These are phyloP conservation scores for Macrophomina phaseolina DNA, from an alignment of 2,329 filamentous ascomycete genomes.

Conservation along the genomic window DNA sequence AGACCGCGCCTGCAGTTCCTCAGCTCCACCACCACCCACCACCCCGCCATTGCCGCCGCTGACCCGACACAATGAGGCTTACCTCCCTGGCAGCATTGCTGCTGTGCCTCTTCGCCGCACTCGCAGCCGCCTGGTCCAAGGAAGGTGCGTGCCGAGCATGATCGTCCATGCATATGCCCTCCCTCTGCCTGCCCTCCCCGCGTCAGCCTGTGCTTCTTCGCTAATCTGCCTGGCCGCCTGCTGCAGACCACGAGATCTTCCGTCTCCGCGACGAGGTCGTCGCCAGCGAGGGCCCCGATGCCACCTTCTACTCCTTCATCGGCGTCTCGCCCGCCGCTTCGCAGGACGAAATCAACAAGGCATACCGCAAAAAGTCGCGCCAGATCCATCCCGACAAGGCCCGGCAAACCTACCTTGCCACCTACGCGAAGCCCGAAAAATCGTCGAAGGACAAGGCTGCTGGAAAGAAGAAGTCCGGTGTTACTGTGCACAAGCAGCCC, in stretches of 20 bases:
- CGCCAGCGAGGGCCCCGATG: slow-evolving; percentile 73
- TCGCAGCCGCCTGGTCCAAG: slow-evolving; percentile 81
- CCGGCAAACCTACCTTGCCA: slow-evolving; percentile 78
- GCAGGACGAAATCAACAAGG: slow-evolving; percentile 89
- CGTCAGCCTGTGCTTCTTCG: neutral
- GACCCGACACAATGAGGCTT: slow-evolving; percentile 68
- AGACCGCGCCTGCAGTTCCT: slow-evolving; percentile 27
- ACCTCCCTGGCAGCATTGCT: slow-evolving; percentile 67
- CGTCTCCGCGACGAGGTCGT: slow-evolving; percentile 87
- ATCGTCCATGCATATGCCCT: neutral
- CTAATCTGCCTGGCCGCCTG: neutral
- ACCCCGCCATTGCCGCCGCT: slow-evolving; percentile 26
- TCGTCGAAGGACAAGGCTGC: slow-evolving; percentile 47
- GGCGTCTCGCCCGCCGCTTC: slow-evolving; percentile 74
- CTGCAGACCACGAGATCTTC: slow-evolving; percentile 94
- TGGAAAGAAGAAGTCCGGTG: slow-evolving; percentile 59
- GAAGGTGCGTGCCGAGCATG: slow-evolving; percentile 65
- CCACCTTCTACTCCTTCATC: slow-evolving; percentile 94
- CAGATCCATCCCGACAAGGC: slow-evolving; percentile 95
- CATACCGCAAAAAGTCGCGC: slow-evolving; percentile 86
- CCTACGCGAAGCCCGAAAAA: slow-evolving; percentile 59
- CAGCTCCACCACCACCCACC: slow-evolving; percentile 32
- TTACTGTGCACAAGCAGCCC: slow-evolving; percentile 73
- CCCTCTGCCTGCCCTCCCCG: neutral
- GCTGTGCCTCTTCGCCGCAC: slow-evolving; percentile 69